A percentile compares a stretch with the other conserved stretches of the same genome.
Evolutionary conservation across 169 alveolate genomes (phyloP).

Genomic region (Plasmodium cynomolgi): DNA sequence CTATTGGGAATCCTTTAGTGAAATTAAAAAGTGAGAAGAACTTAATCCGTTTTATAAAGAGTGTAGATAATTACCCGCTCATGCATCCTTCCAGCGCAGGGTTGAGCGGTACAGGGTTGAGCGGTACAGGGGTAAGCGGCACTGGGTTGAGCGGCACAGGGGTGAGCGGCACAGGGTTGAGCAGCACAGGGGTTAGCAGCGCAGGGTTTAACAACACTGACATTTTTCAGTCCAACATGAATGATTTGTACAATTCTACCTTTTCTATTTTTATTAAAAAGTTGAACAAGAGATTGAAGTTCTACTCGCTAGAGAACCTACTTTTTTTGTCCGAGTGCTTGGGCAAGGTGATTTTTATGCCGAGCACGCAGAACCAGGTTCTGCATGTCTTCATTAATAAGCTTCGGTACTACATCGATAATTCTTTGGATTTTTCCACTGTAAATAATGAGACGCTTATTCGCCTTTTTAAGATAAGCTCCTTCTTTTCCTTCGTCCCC

Average conservation of each 20-base stretch:
- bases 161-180: no score
- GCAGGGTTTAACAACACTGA: neutral
- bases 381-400: conserved; percentile 52
- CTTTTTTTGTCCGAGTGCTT: conserved; percentile 54
- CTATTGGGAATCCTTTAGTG: conserved; percentile 13
- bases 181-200: no score
- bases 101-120: neutral
- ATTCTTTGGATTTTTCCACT: neutral
- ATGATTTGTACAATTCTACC: conserved; percentile 19
- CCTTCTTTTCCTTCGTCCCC: conserved; percentile 63
- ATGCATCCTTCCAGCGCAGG: neutral
- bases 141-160: neutral
- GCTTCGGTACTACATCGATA: conserved; percentile 27
- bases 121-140: neutral
- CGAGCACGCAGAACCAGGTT: conserved; percentile 45
- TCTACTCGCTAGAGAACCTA: conserved; percentile 12
- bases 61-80: conserved; percentile 37
- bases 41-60: conserved; percentile 42
- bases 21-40: conserved; percentile 26
- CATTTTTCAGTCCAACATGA: conserved; percentile 32
- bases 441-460: conserved; percentile 22
- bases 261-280: conserved; percentile 56
- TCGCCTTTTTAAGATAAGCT: conserved; percentile 41
- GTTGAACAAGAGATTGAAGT: conserved; percentile 3
- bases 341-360: conserved; percentile 41